phyloP scores from a whole-genome alignment of 1,139 yeast genomes.

The Sugiyamaella sp. region DNA sequence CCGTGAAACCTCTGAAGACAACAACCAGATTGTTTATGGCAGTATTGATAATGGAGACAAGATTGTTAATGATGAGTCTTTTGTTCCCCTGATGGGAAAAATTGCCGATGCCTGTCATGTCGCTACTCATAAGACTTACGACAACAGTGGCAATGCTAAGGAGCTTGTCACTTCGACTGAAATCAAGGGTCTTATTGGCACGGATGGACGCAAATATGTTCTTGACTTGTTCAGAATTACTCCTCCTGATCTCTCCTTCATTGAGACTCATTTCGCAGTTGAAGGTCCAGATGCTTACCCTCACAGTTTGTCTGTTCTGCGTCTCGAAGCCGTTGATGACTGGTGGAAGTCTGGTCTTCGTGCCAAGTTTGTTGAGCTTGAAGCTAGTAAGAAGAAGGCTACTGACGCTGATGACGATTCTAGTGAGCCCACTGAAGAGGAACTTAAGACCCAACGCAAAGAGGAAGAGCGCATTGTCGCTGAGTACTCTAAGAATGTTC shows the following conservation, averaged over 20 bases:
- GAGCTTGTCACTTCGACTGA: conserved; percentile 72
- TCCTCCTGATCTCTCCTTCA: conserved; percentile 80
- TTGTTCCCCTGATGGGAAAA: conserved; percentile 57
- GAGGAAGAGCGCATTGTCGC: conserved; percentile 47
- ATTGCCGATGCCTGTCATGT: conserved; percentile 79
- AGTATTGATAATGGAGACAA: conserved; percentile 60
- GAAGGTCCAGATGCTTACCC: conserved; percentile 61
- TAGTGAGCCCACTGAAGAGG: conserved; percentile 43
- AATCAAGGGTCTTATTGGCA: conserved; percentile 82
- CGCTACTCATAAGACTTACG: conserved; percentile 59
- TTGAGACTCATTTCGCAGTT: conserved; percentile 51
- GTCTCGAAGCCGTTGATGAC: conserved; percentile 87
- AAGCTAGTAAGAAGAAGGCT: conserved; percentile 30
- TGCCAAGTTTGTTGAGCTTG: conserved; percentile 45
- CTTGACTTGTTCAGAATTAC: conserved; percentile 83
- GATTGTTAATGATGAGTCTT: conserved; percentile 53
- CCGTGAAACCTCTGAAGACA: conserved; percentile 48
- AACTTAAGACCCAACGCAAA: conserved; percentile 29
- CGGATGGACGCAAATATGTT: conserved; percentile 82
- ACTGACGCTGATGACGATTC: conserved; percentile 51
- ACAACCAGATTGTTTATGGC: conserved; percentile 72
- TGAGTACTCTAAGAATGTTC: conserved; percentile 58
- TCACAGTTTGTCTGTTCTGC: conserved; percentile 72
- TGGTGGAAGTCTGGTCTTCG: conserved; percentile 83
- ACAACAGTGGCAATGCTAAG: conserved; percentile 45